Conservation (phyloP, 2,329 filamentous ascomycete genomes). For the Talaromyces verruculosus region DNA sequence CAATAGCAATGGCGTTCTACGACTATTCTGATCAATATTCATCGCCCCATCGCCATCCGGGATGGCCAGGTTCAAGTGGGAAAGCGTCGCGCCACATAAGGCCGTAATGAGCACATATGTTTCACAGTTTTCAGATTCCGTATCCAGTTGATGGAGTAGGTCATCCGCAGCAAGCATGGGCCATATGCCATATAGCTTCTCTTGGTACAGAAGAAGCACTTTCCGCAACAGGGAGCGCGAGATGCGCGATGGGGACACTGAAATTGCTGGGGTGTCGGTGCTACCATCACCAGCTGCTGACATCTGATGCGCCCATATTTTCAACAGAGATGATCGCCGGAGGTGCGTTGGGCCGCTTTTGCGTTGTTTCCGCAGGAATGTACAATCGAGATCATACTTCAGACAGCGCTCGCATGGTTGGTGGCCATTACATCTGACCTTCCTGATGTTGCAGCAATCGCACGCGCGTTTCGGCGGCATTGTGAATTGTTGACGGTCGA, state of each 20-base stretch:
- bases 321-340: background rate
- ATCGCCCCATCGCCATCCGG: no score
- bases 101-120: background rate
- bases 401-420: conserved; percentile 3
- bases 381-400: background rate
- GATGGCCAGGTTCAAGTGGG: background rate
- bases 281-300: background rate
- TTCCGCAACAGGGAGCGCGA: no score
- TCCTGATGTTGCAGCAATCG: background rate
- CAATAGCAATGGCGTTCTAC: background rate
- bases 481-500: background rate
- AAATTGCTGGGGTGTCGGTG: no score
- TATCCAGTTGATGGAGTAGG: background rate
- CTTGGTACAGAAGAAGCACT: no score
- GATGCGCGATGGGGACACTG: no score
- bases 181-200: background rate
- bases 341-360: background rate
- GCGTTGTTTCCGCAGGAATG: background rate
- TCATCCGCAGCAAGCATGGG: background rate
- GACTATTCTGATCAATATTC: no score
- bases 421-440: background rate
- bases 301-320: background rate
- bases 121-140: background rate
- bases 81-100: background rate
- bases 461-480: background rate